Percentiles rank a stretch among this genome's conserved stretches.
These are phyloP conservation scores for Peronospora belbahrii DNA, from an alignment of 352 stramenopile species.

Conservation along the genomic window DNA sequence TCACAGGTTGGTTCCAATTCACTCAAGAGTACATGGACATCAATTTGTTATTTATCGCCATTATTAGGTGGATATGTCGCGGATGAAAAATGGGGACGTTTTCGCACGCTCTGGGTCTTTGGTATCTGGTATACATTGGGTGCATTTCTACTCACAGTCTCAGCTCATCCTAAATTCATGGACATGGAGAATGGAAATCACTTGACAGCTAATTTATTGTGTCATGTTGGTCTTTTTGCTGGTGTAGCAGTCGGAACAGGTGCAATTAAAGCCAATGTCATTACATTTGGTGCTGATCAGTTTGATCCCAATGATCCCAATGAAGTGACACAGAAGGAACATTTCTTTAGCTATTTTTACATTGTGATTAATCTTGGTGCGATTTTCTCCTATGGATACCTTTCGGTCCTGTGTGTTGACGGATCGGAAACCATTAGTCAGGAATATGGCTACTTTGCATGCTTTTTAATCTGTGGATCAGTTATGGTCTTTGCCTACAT, in stretches of 20 bases:
- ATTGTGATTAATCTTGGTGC: constrained; percentile 88
- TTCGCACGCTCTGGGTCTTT: constrained; percentile 79
- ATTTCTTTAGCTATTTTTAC: constrained; percentile 91
- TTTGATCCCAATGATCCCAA: constrained; percentile 83
- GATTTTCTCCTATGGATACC: constrained; percentile 87
- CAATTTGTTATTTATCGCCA: constrained; percentile 80
- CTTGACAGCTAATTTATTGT: constrained; percentile 53
- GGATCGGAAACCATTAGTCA: constrained; percentile 59
- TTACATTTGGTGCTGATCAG: constrained; percentile 81
- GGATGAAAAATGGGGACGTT: constrained; percentile 82
- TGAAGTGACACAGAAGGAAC: constrained; percentile 68
- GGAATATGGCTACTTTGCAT: constrained; percentile 87
- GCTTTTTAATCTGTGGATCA: constrained; percentile 72
- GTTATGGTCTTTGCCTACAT: constrained; percentile 79
- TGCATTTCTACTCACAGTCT: constrained; percentile 57
- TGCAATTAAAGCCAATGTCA: constrained; percentile 84
- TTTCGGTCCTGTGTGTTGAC: constrained; percentile 85
- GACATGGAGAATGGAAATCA: constrained; percentile 30
- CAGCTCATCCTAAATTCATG: constrained; percentile 57
- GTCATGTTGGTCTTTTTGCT: constrained; percentile 64
- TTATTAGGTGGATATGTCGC: constrained; percentile 78
- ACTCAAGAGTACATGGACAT: constrained; percentile 86
- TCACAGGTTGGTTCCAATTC: constrained; percentile 75
- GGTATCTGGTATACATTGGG: constrained; percentile 71
- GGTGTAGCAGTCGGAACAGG: constrained; percentile 73